Percentiles rank a stretch among this genome's conserved stretches.
Evolutionary conservation across 1,139 yeast species (phyloP).

Genomic region (Geotrichum australiense): DNA sequence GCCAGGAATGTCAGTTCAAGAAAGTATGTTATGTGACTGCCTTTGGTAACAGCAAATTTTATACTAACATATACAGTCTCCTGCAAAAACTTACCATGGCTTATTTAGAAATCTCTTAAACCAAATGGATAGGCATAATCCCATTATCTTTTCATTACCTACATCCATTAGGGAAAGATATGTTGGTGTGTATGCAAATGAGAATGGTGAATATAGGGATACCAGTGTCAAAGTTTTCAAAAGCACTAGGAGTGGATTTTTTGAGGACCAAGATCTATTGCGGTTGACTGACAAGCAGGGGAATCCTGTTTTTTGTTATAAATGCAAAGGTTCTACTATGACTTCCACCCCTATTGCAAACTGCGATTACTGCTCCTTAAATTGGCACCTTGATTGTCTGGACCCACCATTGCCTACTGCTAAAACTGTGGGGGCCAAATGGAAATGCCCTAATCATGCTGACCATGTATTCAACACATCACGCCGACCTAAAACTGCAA

Average conservation of each 20-base stretch:
- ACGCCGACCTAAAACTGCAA: constrained; percentile 50
- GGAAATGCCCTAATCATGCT: constrained; percentile 93
- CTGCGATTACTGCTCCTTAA: constrained; percentile 81
- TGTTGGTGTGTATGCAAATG: constrained; percentile 62
- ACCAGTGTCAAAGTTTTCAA: constrained; percentile 48
- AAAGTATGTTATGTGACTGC: constrained; percentile 18
- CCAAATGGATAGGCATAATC: constrained; percentile 53
- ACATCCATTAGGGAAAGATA: constrained; percentile 62
- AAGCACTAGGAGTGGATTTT: constrained; percentile 32
- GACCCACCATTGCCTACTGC: constrained; percentile 66
- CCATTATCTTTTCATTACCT: constrained; percentile 70
- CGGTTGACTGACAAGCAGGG: constrained; percentile 59
- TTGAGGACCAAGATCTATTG: constrained; percentile 55
- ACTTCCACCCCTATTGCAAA: constrained; percentile 50
- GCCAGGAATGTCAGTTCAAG: constrained; percentile 53
- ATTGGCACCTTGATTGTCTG: constrained; percentile 91
- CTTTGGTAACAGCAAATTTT: not conserved
- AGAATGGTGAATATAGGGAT: constrained; percentile 65
- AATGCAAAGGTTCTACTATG: constrained; percentile 67
- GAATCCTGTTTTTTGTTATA: constrained; percentile 60
- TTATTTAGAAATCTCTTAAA: constrained; percentile 61
- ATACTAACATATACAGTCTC: constrained; percentile 22
- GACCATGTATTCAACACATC: constrained; percentile 34
- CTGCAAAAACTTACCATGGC: constrained; percentile 33
- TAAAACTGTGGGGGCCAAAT: constrained; percentile 73